Evolutionary conservation across 257 asterid genomes (phyloP), one percentile per base, ranked within the genome.

Genomic region (Solanum neorickii): DNA sequence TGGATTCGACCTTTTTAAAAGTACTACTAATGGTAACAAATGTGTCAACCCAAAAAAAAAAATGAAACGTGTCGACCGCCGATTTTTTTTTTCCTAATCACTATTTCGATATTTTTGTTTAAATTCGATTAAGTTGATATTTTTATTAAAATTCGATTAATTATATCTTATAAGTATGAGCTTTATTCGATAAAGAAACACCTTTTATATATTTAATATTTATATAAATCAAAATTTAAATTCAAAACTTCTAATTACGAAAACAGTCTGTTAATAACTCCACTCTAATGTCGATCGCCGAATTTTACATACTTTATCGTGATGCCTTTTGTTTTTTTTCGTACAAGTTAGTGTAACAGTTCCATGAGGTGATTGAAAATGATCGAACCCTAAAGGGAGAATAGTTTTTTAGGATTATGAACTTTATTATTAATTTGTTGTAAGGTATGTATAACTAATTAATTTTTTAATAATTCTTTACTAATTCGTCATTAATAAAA

Each of bases 71-170:
- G 49, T 44, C 14, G 27, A 12, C 15, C 16, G 47, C 27, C 39
- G 7, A 35, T 35, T 35, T 35, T 35, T 35, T 35, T 35, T 1
- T 35, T 35, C 39, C 7, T 35, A 1, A 46, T 12, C 0, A 1
- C 0, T 12, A 7, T 47, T 47, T 0, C 35, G 1, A 47, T 47
- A 12, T 4, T 0, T 46, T 1, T 14, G 0, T 14, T 14, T 0
- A 0, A 47, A 0, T 14, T 49, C 1, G 3, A 5, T 1, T 14
- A 14, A 14, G 15, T 1, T 31, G 1, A 47, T 47, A 12, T 1
- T 0, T 46, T 1, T 14, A 0, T 14, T 14, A 0, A 0, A 47
- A 0, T 14, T 49, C 0, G 1, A 15, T 1, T 14, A 49, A 14
- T 49, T 1, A 0, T 13, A 47, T 0, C 56, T 13, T 2, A 13